Evolutionary conservation across 208 protist genomes (phyloP).

Genomic region (Wallacemonas rigidus): DNA sequence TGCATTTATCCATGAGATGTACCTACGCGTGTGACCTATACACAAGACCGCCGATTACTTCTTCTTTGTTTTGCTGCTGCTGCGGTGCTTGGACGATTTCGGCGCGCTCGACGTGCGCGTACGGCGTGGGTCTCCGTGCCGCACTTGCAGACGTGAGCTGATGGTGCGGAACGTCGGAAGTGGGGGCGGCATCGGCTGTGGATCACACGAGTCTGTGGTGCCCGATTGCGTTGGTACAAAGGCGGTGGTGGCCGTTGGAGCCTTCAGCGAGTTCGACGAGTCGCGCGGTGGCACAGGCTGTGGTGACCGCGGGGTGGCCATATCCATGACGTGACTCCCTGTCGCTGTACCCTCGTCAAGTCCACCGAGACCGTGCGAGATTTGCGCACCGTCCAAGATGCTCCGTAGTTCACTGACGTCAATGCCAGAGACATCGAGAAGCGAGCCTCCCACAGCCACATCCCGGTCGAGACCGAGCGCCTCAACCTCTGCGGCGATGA

Average conservation of each 20-base stretch:
- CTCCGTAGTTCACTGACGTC: slow-evolving; percentile 14
- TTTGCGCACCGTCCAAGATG: slow-evolving; percentile 12
- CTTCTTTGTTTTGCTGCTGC: slow-evolving; percentile 16
- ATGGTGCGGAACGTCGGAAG: slow-evolving; percentile 16
- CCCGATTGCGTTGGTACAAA: neutral
- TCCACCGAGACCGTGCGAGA: neutral
- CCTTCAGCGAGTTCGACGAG: neutral
- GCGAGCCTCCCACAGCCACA: neutral
- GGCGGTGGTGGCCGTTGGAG: neutral
- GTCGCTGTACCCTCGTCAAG: neutral
- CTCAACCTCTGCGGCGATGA: neutral
- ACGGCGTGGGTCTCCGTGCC: neutral
- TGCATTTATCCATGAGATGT: no score
- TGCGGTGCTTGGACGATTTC: slow-evolving; percentile 8
- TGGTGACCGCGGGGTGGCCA: neutral
- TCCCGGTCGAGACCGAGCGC: slow-evolving; percentile 11
- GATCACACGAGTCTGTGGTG: neutral
- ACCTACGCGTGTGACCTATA: no score
- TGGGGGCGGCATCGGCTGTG: neutral
- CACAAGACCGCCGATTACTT: neutral
- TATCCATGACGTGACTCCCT: neutral
- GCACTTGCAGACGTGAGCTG: neutral
- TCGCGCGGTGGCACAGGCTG: neutral
- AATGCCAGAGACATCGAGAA: slow-evolving; percentile 8
- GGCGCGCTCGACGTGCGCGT: neutral